Percentiles rank a stretch among this genome's conserved stretches.
Conservation (phyloP, 805 yeast genomes). For the Limtongia smithiae region DNA sequence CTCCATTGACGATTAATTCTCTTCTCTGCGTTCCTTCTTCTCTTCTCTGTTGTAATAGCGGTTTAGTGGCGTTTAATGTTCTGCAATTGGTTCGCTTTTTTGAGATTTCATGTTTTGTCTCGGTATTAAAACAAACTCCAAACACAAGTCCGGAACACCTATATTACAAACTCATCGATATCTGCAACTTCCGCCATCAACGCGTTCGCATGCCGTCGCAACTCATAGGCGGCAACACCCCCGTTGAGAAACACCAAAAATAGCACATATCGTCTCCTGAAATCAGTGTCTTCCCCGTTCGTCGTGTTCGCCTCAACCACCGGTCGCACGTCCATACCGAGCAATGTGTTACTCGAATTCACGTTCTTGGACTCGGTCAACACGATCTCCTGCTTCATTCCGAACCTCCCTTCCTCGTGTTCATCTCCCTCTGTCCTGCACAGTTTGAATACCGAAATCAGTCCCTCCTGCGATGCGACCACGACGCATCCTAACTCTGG, state of each 20-base stretch:
- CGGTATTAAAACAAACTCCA: no score
- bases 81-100: no score
- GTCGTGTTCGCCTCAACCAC: not conserved
- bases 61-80: no score
- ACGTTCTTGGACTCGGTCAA: not conserved
- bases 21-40: no score
- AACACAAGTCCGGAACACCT: not conserved
- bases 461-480: constrained; percentile 18
- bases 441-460: constrained; percentile 18
- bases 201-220: not conserved
- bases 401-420: no score
- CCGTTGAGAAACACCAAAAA: constrained; percentile 3
- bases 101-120: no score
- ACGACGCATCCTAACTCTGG: constrained; percentile 17
- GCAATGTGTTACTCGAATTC: not conserved
- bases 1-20: no score
- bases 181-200: not conserved
- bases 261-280: not conserved
- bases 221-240: constrained; percentile 5
- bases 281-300: not conserved
- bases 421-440: constrained; percentile 10
- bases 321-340: constrained; percentile 5
- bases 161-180: not conserved
- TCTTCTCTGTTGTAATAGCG: no score
- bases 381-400: constrained; percentile 22